Evolutionary conservation across 805 yeast genomes (phyloP), one percentile per base, ranked within the genome.

Genomic region (Hemisphaericaspora nanyangensis): DNA sequence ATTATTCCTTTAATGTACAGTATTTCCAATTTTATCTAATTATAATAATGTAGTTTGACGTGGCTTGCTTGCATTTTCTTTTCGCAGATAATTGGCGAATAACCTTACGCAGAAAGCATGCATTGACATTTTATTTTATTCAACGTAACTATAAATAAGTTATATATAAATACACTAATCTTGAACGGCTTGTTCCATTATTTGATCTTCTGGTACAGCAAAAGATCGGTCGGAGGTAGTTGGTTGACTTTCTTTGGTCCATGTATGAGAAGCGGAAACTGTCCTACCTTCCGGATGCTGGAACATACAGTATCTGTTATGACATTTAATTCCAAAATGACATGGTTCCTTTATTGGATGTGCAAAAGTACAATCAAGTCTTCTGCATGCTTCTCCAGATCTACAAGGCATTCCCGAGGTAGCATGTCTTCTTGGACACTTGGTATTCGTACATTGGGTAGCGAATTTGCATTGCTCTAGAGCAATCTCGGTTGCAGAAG

Each of bases 381-480:
- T 78, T 15, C 77, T 73, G 67, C 97, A 89, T 35, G 71, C 72
- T 19, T 77, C 76, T 18, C 96, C 96, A 22, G 81, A 86, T 55
- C 95, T 85, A 58, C 97, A 89, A 44, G 85, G 62, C 20, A 80
- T 77, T 6, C 76, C 71, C 7, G 85, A 71, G 13, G 79, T 73
- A 2, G 96, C 95, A 62, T 89, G 97, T 64, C 97, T 79, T 59
- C 76, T 84, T 44, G 84, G 82, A 63, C 97, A 89, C 51, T 72
- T 74, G 49, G 72, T 76, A 55, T 87, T 87, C 31, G 88, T 82
- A 63, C 97, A 89, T 43, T 75, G 70, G 7, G 74, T 48, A 28
- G 90, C 89, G 56, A 78, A 89, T 58, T 83, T 85, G 63, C 97
- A 89, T 52, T 86, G 87, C 46, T 85, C 95, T 50, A 88, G 69